Base-by-base conservation (phyloP, 2,329 filamentous ascomycete genomes). In the Lecanosticta acicola region DNA sequence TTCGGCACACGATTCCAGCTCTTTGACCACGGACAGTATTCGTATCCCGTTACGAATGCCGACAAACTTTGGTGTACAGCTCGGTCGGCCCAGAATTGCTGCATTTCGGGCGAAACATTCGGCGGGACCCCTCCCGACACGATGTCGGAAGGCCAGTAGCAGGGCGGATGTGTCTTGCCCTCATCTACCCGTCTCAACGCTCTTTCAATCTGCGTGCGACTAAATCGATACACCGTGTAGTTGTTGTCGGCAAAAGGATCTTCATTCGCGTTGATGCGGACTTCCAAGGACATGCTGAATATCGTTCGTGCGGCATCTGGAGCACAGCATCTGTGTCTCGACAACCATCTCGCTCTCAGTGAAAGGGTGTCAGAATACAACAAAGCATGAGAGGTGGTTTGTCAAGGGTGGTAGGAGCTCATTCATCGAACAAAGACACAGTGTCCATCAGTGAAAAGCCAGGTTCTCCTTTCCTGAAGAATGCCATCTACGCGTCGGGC, bases 121-220 rank as follows among this genome's bases (percentile, higher is more conserved):
- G 39, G 39, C n/a, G 39, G 39, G n/a, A 17, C 32, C 4, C 39
- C 39, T 4, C 21, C 20, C 5, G 39, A 41, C 5, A 41, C 39
- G n/a, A 41, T 41, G 21, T 41, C 39, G 21, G 32, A 41, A 7
- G 39, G 39, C 39, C 39, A 41, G 13, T 41, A 32, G 39, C 39
- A 41, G 8, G 39, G 39, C 24, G 24, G 7, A 11, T 29, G 11
- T 29, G 24, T 29, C 11, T 11, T 29, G 5, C 24, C 24, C 24
- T 29, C 24, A 7, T 5, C 24, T 11, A 29, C 24, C 5, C 11
- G 24, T 29, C 24, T 29, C 24, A 11, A 7, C 24, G 24, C 24
- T 29, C 24, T 29, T 29, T 5, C 24, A 5, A 29, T 29, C 24
- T 29, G 24, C 24, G 11, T 11, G 11, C 11, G 24, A 5, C 24